Evolutionary conservation across 441 rosid species (phyloP).

Genomic region (Pelargonium exstipulatum): DNA sequence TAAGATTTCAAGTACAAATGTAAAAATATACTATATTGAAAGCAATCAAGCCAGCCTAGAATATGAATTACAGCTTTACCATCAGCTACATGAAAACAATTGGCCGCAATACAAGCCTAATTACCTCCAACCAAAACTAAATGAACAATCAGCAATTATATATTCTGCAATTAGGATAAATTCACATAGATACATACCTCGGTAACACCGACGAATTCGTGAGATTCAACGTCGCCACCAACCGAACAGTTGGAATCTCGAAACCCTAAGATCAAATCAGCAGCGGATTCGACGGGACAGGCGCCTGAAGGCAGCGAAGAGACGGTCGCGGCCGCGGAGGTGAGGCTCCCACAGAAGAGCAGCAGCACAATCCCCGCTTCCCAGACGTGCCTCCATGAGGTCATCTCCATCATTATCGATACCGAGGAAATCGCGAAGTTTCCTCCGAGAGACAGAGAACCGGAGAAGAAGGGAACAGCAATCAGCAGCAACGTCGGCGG

Average conservation of each 20-base stretch:
- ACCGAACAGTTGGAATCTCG: constrained; percentile 36
- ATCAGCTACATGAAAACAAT: too few species aligned
- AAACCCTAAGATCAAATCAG: constrained; percentile 49
- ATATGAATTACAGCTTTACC: too few species aligned
- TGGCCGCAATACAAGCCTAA: background rate
- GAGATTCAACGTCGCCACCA: constrained; percentile 24
- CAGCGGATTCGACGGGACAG: constrained; percentile 37
- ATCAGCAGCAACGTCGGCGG: background rate
- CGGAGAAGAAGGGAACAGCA: background rate
- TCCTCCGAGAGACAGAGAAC: background rate
- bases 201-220: constrained; percentile 38
- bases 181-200: constrained; percentile 57
- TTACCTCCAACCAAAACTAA: background rate
- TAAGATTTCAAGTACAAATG: too few species aligned
- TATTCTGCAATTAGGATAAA: too few species aligned
- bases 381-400: constrained; percentile 42
- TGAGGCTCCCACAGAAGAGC: constrained; percentile 31
- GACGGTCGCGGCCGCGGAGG: constrained; percentile 24
- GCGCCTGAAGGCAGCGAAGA: constrained; percentile 28
- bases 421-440: background rate
- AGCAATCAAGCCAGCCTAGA: too few species aligned
- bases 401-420: background rate
- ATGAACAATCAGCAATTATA: too few species aligned
- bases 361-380: constrained; percentile 35
- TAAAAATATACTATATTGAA: too few species aligned